Evolutionary conservation across 495 filamentous ascomycete genomes (phyloP), one percentile per base, ranked within the genome.

Genomic region (Neurospora sp.): DNA sequence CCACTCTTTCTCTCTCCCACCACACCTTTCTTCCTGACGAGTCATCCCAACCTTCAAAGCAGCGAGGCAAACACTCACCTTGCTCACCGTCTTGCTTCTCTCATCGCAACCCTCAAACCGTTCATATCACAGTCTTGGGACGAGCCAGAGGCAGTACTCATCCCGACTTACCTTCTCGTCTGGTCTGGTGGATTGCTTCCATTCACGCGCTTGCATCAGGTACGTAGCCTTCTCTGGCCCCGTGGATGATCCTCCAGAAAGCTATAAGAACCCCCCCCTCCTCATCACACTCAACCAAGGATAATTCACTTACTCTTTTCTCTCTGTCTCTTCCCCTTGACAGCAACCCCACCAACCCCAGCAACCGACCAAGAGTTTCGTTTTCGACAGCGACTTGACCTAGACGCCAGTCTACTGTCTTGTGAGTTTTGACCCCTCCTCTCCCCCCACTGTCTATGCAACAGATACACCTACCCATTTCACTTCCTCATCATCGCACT

Each of bases 1-100:
- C 24, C 38, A 36, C 45, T 70, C 34, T 38, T 39, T 59, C 71
- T 28, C 71, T 74, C 39, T 28, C 69, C 37, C 69, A 17, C 70
- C 24, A 39, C 42, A 73, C 38, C 24, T n/a, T 19, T 19, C 48
- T 21, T 37, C 34, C 66, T 38, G n/a, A 9, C 37, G 37, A 31
- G 9, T 15, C 39, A 31, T 54, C 31, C 15, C 42, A 28, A 62
- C 24, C 43, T 17, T 28, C 24, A 34, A 17, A 24, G 54, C 54
- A 15, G 66, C n/a, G n/a, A n/a, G 73, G 43, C 70, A 71, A 73
- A 73, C 69, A 71, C 13, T 28, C n/a, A 38, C 39, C 21, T 62
- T 62, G 54, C 28, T 7, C 24, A 31, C 13, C 24, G 54, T 62
- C 24, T 31, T 62, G 7, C 17, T 13, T 15, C 8, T 15, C 5